phyloP scores from a whole-genome alignment of 768 basidiomycete species.

The Leccinum incarnatum region DNA sequence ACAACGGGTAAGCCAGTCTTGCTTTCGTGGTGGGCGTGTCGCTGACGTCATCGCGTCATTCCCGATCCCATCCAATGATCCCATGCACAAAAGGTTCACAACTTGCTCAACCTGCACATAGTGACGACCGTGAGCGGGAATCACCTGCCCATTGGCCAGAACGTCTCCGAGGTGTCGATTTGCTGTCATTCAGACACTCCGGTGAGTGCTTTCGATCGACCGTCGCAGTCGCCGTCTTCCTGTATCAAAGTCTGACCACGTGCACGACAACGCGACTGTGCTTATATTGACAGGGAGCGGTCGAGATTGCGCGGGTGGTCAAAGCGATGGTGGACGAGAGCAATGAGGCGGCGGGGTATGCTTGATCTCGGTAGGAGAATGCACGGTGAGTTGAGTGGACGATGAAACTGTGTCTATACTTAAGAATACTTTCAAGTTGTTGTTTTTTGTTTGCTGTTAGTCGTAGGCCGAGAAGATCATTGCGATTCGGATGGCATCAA shows the following conservation, averaged over 20 bases:
- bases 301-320: conserved; percentile 50
- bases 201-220: conserved; percentile 33
- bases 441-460: too few species aligned
- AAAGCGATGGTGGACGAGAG: conserved; percentile 55
- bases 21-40: neutral
- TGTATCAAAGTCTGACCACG: neutral
- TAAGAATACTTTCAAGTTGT: too few species aligned
- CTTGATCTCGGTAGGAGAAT: conserved; percentile 3
- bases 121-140: conserved; percentile 48
- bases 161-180: conserved; percentile 52
- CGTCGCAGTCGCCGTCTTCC: neutral
- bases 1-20: conserved; percentile 37
- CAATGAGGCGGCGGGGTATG: conserved; percentile 37
- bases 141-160: conserved; percentile 41
- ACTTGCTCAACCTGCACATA: conserved; percentile 40
- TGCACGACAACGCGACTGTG: neutral
- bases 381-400: neutral
- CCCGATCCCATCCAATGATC: neutral
- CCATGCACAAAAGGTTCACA: conserved; percentile 38
- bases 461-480: too few species aligned
- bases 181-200: conserved; percentile 68
- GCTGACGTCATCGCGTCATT: neutral
- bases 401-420: neutral
- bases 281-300: conserved; percentile 43
- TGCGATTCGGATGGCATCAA: too few species aligned